These are phyloP conservation scores for Ailanthus altissimus DNA, from an alignment of 345 rosid genomes.

Conservation along the genomic window DNA sequence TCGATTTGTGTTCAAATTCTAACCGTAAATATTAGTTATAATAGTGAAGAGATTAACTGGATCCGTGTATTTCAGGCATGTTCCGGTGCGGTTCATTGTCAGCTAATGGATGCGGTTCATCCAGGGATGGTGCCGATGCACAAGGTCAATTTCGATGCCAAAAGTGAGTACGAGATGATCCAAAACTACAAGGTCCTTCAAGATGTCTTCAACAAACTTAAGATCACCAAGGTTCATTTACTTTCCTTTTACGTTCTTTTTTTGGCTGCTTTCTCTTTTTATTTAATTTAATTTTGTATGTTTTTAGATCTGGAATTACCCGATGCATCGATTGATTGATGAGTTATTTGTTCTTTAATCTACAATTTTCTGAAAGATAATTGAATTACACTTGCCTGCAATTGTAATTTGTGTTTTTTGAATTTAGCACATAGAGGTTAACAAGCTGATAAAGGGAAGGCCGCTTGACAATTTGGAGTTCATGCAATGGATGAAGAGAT, in stretches of 20 bases:
- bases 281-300: background rate
- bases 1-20: background rate
- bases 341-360: background rate
- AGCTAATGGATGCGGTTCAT: slow-evolving; percentile 88
- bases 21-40: background rate
- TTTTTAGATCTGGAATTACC: background rate
- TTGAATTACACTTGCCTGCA: too few species aligned
- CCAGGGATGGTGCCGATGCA: slow-evolving; percentile 96
- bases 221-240: slow-evolving; percentile 78
- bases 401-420: background rate
- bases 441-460: slow-evolving; percentile 88
- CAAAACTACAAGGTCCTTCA: slow-evolving; percentile 97
- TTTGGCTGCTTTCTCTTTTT: background rate
- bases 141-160: slow-evolving; percentile 95
- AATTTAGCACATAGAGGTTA: slow-evolving; percentile 83
- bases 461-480: slow-evolving; percentile 98
- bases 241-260: background rate
- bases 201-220: slow-evolving; percentile 94
- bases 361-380: too few species aligned
- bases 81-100: slow-evolving; percentile 90
- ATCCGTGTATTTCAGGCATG: slow-evolving; percentile 56
- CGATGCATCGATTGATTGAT: background rate
- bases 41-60: background rate
- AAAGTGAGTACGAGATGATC: slow-evolving; percentile 97
- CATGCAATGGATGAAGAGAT: slow-evolving; percentile 97